These are phyloP conservation scores for Tothia fuscella DNA, from an alignment of 2,329 filamentous ascomycete genomes.

Conservation along the genomic window DNA sequence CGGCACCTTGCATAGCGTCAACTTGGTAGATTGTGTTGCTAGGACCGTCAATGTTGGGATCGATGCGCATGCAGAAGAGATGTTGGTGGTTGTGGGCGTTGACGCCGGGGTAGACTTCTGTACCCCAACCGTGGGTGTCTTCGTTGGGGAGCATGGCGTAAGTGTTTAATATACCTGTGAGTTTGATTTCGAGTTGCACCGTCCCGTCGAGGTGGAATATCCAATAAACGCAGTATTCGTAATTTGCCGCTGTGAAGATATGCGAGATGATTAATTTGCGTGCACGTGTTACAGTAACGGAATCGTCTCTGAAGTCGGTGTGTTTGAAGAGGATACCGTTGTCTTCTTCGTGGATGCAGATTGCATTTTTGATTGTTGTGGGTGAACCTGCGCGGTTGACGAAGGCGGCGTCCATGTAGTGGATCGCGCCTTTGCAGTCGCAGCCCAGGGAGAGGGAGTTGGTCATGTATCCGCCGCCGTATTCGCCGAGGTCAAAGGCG, in stretches of 20 bases:
- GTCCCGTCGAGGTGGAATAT: slow-evolving; percentile 88
- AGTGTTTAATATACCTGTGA: slow-evolving; percentile 58
- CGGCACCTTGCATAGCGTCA: slow-evolving; percentile 59
- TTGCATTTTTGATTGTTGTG: slow-evolving; percentile 78
- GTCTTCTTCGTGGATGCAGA: slow-evolving; percentile 93
- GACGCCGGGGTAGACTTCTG: slow-evolving; percentile 79
- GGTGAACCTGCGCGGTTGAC: slow-evolving; percentile 65
- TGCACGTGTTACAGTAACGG: slow-evolving; percentile 71
- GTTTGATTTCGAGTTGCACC: slow-evolving; percentile 77
- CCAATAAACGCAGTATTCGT: slow-evolving; percentile 85
- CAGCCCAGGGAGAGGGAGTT: slow-evolving; percentile 66
- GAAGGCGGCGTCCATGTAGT: slow-evolving; percentile 83
- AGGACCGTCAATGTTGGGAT: slow-evolving; percentile 76
- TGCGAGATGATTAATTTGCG: slow-evolving; percentile 81
- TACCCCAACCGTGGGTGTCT: slow-evolving; percentile 78
- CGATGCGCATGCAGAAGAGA: slow-evolving; percentile 79
- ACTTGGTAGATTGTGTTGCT: slow-evolving; percentile 77
- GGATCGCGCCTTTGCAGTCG: slow-evolving; percentile 81
- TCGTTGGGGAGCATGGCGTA: slow-evolving; percentile 71
- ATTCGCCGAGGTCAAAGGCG: slow-evolving; percentile 70
- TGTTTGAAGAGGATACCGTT: slow-evolving; percentile 88
- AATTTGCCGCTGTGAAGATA: slow-evolving; percentile 91
- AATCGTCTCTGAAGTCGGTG: slow-evolving; percentile 85
- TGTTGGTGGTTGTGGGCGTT: slow-evolving; percentile 96
- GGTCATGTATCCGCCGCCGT: slow-evolving; percentile 73